phyloP scores from a whole-genome alignment of 768 basidiomycete species.

The Podaxis pistillaris region DNA sequence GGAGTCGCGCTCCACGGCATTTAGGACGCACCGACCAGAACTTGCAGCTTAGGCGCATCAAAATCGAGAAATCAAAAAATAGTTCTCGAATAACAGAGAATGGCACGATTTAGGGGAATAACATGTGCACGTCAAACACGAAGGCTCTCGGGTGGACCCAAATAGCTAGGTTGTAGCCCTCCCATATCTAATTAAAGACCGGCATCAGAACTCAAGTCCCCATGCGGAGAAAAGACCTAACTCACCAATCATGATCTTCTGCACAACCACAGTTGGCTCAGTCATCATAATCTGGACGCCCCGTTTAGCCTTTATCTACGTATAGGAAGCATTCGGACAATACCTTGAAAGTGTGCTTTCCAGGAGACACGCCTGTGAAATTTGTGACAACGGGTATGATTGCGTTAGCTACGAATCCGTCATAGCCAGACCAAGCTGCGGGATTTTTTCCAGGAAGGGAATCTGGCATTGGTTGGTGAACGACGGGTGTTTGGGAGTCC shows the following conservation, averaged over 20 bases:
- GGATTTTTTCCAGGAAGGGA: conserved; percentile 46
- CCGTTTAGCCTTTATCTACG: not conserved
- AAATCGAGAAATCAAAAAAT: not conserved
- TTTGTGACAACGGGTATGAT: conserved; percentile 40
- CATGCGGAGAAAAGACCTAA: not conserved
- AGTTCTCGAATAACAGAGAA: not conserved
- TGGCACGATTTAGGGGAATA: not conserved
- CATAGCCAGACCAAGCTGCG: conserved; percentile 40
- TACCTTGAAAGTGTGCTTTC: conserved; percentile 59
- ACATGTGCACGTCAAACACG: conserved; percentile 16
- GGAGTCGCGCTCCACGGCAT: not conserved
- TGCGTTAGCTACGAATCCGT: conserved; percentile 52
- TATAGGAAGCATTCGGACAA: not conserved
- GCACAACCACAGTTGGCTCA: conserved; percentile 56
- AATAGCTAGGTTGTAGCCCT: conserved; percentile 50
- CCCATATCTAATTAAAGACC: conserved; percentile 43
- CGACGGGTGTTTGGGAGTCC: conserved; percentile 39
- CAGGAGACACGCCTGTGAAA: conserved; percentile 40
- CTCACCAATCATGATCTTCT: conserved; percentile 59
- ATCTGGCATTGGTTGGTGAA: conserved; percentile 40
- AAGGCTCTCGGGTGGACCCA: conserved; percentile 63
- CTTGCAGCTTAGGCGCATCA: not conserved
- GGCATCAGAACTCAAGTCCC: not conserved
- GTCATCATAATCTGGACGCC: conserved; percentile 46
- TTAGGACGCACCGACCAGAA: not conserved